phyloP scores from a whole-genome alignment of 2,329 filamentous ascomycete species.

The Apiospora kogelbergensis region DNA sequence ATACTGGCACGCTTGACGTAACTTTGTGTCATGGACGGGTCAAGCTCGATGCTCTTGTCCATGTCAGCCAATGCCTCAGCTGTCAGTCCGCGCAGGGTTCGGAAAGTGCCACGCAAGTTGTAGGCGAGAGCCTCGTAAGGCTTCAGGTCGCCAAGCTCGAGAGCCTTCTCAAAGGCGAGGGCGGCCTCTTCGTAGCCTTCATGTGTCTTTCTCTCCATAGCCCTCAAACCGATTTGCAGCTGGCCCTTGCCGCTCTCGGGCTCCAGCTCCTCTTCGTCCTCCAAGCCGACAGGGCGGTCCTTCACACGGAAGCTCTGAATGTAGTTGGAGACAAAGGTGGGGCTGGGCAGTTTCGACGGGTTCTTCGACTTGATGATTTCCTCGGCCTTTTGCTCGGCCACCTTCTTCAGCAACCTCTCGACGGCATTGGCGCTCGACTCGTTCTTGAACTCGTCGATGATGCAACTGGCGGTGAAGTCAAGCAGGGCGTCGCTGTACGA shows the following conservation, averaged over 20 bases:
- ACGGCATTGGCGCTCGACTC: conserved; percentile 85
- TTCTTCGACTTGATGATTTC: conserved; percentile 82
- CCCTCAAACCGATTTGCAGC: conserved; percentile 77
- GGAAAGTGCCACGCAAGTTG: conserved; percentile 96
- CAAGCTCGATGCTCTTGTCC: conserved; percentile 88
- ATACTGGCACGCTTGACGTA: conserved; percentile 99
- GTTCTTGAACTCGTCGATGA: conserved; percentile 96
- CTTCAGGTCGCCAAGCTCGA: conserved; percentile 77
- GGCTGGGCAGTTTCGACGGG: conserved; percentile 83
- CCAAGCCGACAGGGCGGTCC: conserved; percentile 76
- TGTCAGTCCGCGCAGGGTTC: conserved; percentile 87
- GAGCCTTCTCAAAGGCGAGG: conserved; percentile 80
- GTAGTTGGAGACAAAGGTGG: conserved; percentile 97
- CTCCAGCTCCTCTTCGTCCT: conserved; percentile 74
- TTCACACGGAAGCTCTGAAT: conserved; percentile 94
- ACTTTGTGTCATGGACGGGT: conserved; percentile 87
- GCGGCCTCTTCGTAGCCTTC: conserved; percentile 91
- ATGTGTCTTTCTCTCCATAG: conserved; percentile 81
- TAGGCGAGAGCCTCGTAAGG: conserved; percentile 88
- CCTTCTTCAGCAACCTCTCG: conserved; percentile 92
- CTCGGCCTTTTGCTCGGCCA: conserved; percentile 91
- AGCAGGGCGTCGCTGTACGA: conserved; percentile 92
- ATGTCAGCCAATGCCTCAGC: conserved; percentile 80
- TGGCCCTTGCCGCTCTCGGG: conserved; percentile 82
- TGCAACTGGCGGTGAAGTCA: conserved; percentile 98